phyloP scores from a whole-genome alignment of 2,329 filamentous ascomycete species.

The Botrytis cinerea region DNA sequence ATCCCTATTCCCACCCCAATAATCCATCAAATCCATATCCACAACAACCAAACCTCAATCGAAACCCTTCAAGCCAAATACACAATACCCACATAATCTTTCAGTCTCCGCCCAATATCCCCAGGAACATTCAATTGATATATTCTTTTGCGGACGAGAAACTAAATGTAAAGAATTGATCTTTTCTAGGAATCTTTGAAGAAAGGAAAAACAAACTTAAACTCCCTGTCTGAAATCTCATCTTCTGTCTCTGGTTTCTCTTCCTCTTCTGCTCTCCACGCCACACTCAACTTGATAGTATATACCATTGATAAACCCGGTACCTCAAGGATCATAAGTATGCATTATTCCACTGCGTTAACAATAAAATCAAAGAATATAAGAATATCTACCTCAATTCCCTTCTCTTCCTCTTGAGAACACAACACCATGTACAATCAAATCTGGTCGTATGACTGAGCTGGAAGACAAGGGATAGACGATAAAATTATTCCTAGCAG shows the following conservation, averaged over 20 bases:
- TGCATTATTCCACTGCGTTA: not conserved
- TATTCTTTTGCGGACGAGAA: too few species aligned
- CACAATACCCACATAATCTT: not conserved
- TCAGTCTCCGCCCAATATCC: not conserved
- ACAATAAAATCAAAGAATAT: not conserved
- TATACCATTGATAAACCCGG: not conserved
- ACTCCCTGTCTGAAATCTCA: too few species aligned
- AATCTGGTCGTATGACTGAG: not conserved
- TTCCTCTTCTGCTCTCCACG: not conserved
- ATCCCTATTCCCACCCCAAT: not conserved
- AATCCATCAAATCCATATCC: not conserved
- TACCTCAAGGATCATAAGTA: not conserved
- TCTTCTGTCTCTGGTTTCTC: too few species aligned
- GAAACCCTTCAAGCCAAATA: not conserved
- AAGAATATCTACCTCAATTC: accelerated
- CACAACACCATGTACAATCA: not conserved
- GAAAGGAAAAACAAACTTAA: too few species aligned
- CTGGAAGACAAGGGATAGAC: not conserved
- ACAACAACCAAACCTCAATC: not conserved
- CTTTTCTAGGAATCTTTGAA: too few species aligned
- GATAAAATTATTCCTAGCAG: not conserved
- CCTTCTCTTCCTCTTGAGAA: not conserved
- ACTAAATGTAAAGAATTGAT: too few species aligned
- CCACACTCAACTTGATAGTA: not conserved
- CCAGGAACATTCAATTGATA: too few species aligned